Evolutionary conservation across 2,329 filamentous ascomycete genomes (phyloP).

Genomic region (Alternaria sp.): DNA sequence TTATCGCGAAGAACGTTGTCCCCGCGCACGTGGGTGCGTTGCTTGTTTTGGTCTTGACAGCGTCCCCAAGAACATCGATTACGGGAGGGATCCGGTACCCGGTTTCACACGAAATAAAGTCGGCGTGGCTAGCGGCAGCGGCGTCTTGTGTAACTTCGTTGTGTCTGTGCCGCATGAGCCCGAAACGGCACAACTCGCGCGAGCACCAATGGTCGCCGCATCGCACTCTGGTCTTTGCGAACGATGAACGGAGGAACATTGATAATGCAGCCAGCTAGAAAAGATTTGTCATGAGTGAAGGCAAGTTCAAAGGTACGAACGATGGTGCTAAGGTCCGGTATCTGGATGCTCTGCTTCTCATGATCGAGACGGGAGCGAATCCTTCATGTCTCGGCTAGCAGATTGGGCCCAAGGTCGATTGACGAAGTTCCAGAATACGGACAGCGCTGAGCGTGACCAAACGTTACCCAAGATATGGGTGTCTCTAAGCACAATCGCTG

Average conservation of each 20-base stretch:
- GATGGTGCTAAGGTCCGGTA: not conserved
- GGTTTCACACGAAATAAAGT: not conserved
- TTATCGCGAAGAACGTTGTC: not conserved
- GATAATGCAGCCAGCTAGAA: not conserved
- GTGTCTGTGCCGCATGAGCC: not conserved
- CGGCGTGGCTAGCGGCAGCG: too few relatives aligned
- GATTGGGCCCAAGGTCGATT: not conserved
- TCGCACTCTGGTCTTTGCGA: not conserved
- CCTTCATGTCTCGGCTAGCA: not conserved
- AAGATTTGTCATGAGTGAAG: fast-evolving
- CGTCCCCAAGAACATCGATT: not conserved
- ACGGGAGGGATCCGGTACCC: not conserved
- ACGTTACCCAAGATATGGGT: not conserved
- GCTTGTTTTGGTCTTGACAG: not conserved
- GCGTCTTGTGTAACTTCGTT: not conserved
- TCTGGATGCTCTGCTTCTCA: not conserved
- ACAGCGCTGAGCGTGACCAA: not conserved
- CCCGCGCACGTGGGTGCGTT: not conserved
- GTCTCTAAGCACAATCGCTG: not conserved
- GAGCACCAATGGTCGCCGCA: not conserved
- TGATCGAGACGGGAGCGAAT: not conserved
- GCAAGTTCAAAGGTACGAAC: fast-evolving
- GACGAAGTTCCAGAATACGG: not conserved
- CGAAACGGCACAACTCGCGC: not conserved
- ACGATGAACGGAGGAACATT: not conserved